Evolutionary conservation across 2,329 filamentous ascomycete species (phyloP), one percentile per base, ranked within the genome.

Genomic region (Dactylellina haptotyla): DNA sequence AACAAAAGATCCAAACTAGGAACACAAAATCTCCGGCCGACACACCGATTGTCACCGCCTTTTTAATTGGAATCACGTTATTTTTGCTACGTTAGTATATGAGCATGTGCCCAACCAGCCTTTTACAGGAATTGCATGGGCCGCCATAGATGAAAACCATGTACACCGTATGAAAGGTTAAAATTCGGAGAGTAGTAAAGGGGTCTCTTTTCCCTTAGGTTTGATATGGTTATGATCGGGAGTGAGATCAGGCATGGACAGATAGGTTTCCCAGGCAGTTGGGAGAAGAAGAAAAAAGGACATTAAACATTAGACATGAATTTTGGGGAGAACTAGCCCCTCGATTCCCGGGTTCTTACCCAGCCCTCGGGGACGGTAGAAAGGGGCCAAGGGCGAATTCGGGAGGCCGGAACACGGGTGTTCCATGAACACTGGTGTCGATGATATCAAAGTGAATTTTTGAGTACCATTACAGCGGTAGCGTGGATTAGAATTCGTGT

Each of bases 21-120:
- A 63, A 71, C 43, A 57, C 51, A 71, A 71, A 70, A 71, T 71
- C 66, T 71, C 66, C 66, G 66, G 58, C 66, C 66, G 66, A 64
- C 45, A 64, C 51, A 64, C 58, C 51, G 58, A 71, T 61, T 53
- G 62, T 67, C 53, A 67, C 63, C 63, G 53, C 46, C 45, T 23
- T 43, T 54, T 18, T n/a, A 51, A 25, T 46, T 12, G 45, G 16
- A 10, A 53, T 43, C 65, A 59, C 34, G 58, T 30, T 57, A 54
- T 30, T 53, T 32, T 12, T 46, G 5, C 53, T 59, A n/a, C 14
- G 30, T 34, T 25, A 23, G 46, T 20, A 16, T 6, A 25, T 1
- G 63, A 28, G 46, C 56, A 56, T 61, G 56, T 61, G 63, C 53
- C 16, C 26, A 14, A 20, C 18, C 53, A 53, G 18, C 18, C n/a